A percentile compares a stretch with the other conserved stretches of the same genome.
Evolutionary conservation across 768 basidiomycete species (phyloP).

Genomic region (Mycena rebaudengoi): DNA sequence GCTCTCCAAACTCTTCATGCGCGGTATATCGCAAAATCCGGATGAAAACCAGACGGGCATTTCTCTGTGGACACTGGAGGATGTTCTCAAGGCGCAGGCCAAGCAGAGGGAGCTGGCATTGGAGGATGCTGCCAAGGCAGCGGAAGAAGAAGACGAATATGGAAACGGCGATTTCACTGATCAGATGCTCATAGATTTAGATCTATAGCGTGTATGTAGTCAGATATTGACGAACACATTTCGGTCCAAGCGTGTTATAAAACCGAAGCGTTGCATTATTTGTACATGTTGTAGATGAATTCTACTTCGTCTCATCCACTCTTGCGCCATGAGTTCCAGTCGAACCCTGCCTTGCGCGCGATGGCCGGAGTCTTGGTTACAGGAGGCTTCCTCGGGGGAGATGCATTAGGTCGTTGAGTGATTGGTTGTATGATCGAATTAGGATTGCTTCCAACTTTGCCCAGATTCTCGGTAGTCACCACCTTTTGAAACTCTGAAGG

Average conservation of each 20-base stretch:
- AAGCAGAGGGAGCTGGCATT: slow-evolving; percentile 77
- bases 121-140: slow-evolving; percentile 53
- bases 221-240: no score
- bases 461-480: no score
- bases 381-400: no score
- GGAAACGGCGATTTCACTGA: slow-evolving; percentile 76
- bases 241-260: slow-evolving; percentile 3
- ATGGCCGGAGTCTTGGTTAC: no score
- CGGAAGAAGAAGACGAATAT: slow-evolving; percentile 65
- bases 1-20: slow-evolving; percentile 94
- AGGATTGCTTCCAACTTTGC: no score
- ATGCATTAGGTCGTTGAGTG: no score
- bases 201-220: slow-evolving; percentile 33
- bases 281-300: neutral
- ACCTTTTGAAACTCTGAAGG: neutral
- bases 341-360: no score
- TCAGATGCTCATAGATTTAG: slow-evolving; percentile 65
- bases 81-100: slow-evolving; percentile 86
- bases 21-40: slow-evolving; percentile 97
- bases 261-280: neutral
- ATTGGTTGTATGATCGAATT: no score
- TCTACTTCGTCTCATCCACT: neutral
- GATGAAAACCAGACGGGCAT: slow-evolving; percentile 96
- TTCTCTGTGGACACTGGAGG: slow-evolving; percentile 94
- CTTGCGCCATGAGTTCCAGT: slow-evolving; percentile 29